Evolutionary conservation across 75 land plant genomes (phyloP), one percentile per base, ranked within the genome.

Genomic region (Adiantum capillusveneris): DNA sequence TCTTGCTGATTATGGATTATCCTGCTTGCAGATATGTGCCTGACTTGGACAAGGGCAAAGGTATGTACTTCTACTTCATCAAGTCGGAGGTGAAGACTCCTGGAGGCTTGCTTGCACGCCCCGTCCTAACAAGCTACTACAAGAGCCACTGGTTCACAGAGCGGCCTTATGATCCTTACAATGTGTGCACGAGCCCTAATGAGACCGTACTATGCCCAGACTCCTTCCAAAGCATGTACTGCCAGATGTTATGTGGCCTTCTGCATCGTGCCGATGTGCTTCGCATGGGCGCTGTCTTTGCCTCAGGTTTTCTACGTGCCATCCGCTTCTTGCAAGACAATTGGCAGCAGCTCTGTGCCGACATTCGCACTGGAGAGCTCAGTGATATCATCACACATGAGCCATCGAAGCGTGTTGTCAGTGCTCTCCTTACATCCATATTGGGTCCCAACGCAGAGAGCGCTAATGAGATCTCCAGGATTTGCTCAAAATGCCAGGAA

Each of bases 91-190:
- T 79, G 1, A 78, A 58, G 73, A 87, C 92, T 6, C 78, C 92
- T 0, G 79, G 87, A 11, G 92, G 92, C 1, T 67, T 87, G 25
- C 53, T 62, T 25, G 87, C 87, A 1, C 69, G 87, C 16, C 87
- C 91, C n/a, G 84, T 83, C 3, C 77, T 83, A 13, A 87, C 91
- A 5, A 80, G 86, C 72, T 86, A 79, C 75, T 82, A 82, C 86
- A 79, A 74, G 56, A 83, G 83, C 67, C 63, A 67, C 43, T 64
- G 75, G 31, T 83, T 83, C 79, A 63, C 41, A 56, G 41, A 22
- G 19, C 42, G 79, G 27, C 81, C 81, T 0, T 75, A 62, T 50
- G 79, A 83, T 49, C 87, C 90, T 0, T 77, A 58, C 71, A 69
- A 72, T 31, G 77, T 63, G 11, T 75, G 72, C 77, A 87, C 91